phyloP scores from a whole-genome alignment of 2,329 filamentous ascomycete genomes.

The Trichophyton equinum region DNA sequence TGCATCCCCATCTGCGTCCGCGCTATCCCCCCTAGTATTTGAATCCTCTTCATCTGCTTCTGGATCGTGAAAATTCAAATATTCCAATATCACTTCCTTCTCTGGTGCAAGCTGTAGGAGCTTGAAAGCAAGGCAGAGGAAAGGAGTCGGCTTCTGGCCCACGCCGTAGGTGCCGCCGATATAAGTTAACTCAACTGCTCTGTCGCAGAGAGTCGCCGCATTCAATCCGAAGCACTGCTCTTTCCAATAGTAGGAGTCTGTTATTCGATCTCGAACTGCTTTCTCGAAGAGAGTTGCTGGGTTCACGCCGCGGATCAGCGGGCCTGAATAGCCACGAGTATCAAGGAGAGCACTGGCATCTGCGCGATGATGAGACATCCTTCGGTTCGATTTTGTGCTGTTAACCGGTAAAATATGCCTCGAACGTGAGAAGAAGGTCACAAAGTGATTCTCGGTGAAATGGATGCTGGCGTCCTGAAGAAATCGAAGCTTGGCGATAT shows the following conservation, averaged over 20 bases:
- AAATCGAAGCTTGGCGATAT: not conserved
- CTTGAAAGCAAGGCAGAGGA: slow-evolving; percentile 90
- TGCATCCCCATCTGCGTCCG: slow-evolving; percentile 6
- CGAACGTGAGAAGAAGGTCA: not conserved
- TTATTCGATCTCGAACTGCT: slow-evolving; percentile 86
- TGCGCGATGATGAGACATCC: slow-evolving; percentile 52
- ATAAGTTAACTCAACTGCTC: slow-evolving; percentile 70
- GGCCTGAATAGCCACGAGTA: slow-evolving; percentile 67
- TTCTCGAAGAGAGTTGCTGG: slow-evolving; percentile 95
- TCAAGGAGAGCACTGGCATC: slow-evolving; percentile 70
- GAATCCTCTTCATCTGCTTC: slow-evolving; percentile 37
- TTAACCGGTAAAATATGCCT: too few relatives aligned
- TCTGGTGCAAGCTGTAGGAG: slow-evolving; percentile 75
- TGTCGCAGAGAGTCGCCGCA: slow-evolving; percentile 65
- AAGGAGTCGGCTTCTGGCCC: slow-evolving; percentile 73
- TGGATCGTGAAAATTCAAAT: slow-evolving; percentile 65
- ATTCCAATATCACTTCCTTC: slow-evolving; percentile 66
- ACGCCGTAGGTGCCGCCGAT: slow-evolving; percentile 80
- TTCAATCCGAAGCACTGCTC: slow-evolving; percentile 97
- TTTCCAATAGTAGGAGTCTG: slow-evolving; percentile 95
- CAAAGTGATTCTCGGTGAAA: not conserved
- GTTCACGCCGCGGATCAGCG: slow-evolving; percentile 78
- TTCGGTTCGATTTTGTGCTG: not conserved
- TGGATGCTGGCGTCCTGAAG: too few relatives aligned
- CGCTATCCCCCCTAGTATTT: not conserved